Base-by-base conservation (phyloP, 2,329 filamentous ascomycete species). In the Chaetomium sp. region DNA sequence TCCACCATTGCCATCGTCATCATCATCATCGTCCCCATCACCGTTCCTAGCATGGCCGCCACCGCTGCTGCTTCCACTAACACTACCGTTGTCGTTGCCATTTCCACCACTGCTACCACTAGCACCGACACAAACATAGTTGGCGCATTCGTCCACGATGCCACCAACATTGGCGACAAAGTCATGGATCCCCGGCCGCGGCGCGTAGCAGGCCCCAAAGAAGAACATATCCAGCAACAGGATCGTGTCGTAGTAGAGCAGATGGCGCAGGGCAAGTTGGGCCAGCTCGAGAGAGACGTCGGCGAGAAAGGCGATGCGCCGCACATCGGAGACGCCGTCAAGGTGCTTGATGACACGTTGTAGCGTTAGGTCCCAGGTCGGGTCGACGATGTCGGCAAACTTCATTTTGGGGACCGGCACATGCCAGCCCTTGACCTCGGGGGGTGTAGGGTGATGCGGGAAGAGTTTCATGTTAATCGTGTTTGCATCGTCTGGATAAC, bases 381-480 rank as follows among this genome's bases (percentile, higher is more conserved):
- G 77, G 66, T 86, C 74, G 70, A 88, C 76, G 67, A 88, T 74
- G 69, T 83, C 77, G 61, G 74, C 68, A 58, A 86, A 80, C 62
- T 84, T 85, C 67, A 83, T 83, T 69, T 85, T 86, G 64, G 78
- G 78, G 27, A 99, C 82, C 4, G 94, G 94, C 2, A 99, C 94
- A 67, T 97, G 90, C 86, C 89, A 96, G 47, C 88, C 83, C 65
- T 87, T 85, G 54, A 97, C 86, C 3, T 84, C 79, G 0, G 89
- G 85, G 1, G 91, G 91, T 12, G 85, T 82, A 1, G 84, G 78
- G 65, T 92, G 87, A 47, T 89, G 85, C 0, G 90, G 91, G 70
- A 96, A 96, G 49, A 96, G 82, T 73, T 96, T 96, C 79, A 96
- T 89, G 72, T 96, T 96, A 71, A 96, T 85, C 0, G 90, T 96